Evolutionary conservation across 768 basidiomycete species (phyloP).

Genomic region (Tylopilus vinaceipallidus): DNA sequence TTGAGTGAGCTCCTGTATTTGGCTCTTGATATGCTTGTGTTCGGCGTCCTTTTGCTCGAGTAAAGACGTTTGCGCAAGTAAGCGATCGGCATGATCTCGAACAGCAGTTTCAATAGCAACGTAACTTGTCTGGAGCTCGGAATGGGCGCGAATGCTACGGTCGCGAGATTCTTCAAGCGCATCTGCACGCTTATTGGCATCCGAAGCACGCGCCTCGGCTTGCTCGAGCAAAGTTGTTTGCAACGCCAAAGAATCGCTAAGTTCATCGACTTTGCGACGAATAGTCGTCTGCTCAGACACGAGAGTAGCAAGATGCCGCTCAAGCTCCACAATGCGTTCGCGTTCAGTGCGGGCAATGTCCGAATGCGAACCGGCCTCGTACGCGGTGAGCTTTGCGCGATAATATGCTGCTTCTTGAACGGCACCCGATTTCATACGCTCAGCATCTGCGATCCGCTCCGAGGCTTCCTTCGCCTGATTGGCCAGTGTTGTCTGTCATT

Average conservation of each 20-base stretch:
- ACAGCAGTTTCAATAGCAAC: constrained; percentile 58
- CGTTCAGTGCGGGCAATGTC: constrained; percentile 74
- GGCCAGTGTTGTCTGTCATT: constrained; percentile 58
- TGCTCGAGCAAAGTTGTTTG: constrained; percentile 79
- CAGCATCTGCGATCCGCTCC: constrained; percentile 75
- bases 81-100: constrained; percentile 73
- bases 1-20: constrained; percentile 68
- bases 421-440: constrained; percentile 72
- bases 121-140: constrained; percentile 66
- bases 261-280: constrained; percentile 70
- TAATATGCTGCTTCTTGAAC: constrained; percentile 95
- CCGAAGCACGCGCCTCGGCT: constrained; percentile 73
- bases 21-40: constrained; percentile 54
- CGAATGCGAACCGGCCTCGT: constrained; percentile 65
- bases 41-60: constrained; percentile 83
- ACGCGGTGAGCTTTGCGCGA: constrained; percentile 88
- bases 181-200: constrained; percentile 75
- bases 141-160: constrained; percentile 59
- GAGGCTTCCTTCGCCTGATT: constrained; percentile 78
- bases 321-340: constrained; percentile 73
- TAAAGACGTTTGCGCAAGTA: constrained; percentile 70
- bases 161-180: constrained; percentile 67
- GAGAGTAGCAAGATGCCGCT: constrained; percentile 61
- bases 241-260: constrained; percentile 68
- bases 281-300: constrained; percentile 61